Conservation (phyloP, 352 stramenopile genomes). For the Phytophthora boehmeriae region DNA sequence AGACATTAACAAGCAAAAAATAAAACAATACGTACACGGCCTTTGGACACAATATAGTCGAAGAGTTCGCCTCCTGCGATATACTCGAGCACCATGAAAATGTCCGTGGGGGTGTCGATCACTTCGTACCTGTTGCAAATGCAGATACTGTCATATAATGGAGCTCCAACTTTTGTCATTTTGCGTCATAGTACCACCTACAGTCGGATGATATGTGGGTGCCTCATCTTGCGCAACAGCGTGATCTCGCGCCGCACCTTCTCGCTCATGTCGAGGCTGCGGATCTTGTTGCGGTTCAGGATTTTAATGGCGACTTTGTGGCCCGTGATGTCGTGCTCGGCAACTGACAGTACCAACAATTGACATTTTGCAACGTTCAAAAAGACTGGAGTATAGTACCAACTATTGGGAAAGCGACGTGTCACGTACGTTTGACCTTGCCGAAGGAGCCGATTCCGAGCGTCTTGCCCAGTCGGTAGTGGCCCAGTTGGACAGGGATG, state of each 20-base stretch:
- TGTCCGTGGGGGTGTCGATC: conserved; percentile 99
- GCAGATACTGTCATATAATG: conserved; percentile 6
- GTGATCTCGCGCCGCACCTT: conserved; percentile 99
- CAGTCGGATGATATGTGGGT: conserved; percentile 99
- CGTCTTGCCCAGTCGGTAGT: conserved; percentile 99
- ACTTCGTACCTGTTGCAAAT: conserved; percentile 90
- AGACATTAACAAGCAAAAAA: conserved; percentile 5
- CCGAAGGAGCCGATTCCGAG: conserved; percentile 99
- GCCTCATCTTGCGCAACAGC: conserved; percentile 98
- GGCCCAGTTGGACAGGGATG: conserved; percentile 94
- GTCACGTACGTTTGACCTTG: conserved; percentile 96
- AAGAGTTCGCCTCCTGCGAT: conserved; percentile 94
- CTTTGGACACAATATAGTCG: conserved; percentile 99
- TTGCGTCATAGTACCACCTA: conserved; percentile 56
- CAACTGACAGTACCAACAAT: no score
- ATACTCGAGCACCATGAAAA: conserved; percentile 96
- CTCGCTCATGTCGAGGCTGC: conserved; percentile 98
- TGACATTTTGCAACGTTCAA: no score
- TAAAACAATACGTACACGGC: conserved; percentile 53
- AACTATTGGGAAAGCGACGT: not conserved
- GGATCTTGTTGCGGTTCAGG: conserved; percentile 99
- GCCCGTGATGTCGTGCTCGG: conserved; percentile 97
- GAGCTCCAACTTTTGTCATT: not conserved
- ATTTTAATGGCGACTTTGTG: conserved; percentile 99
- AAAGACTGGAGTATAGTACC: no score